Evolutionary conservation across 2,329 filamentous ascomycete genomes (phyloP), one percentile per base, ranked within the genome.

Genomic region (Ophiostoma fasciatum): DNA sequence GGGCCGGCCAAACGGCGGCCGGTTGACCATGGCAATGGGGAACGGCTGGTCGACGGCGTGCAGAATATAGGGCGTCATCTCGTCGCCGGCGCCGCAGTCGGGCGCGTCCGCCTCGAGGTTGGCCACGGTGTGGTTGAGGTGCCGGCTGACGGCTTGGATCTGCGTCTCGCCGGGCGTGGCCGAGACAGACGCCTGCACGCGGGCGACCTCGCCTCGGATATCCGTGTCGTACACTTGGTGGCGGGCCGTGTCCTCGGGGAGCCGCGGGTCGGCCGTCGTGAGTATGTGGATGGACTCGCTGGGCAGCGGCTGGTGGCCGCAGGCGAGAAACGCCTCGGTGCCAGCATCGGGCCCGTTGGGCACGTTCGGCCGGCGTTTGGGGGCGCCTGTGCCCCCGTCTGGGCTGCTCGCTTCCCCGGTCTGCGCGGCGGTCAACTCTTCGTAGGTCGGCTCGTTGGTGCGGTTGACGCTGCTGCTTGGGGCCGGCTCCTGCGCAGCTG

Each of bases 21-120:
- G 68, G 44, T 74, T 78, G 1, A 83, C 78, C 33, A 85, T 59
- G 1, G 78, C 80, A 44, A 85, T 82, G 0, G 80, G 77, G 13
- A 82, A 70, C 0, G 70, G 63, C 3, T 63, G 57, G 40, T 72
- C 66, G 0, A 55, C 51, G 0, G 61, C 58, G 17, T 72, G 61
- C 0, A 70, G 56, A 7, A 81, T 64, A 38, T 80, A 82, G 0
- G 80, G 80, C 1, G 66, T 75, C 69, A 83, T 78, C 34, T 66
- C 62, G 3, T 74, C 61, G 0, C 60, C 58, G 8, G 63, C 56
- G 0, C 60, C 48, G 22, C 61, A 64, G 2, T 75, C 68, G 0
- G 73, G 71, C 0, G 69, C 73, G 12, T 67, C 61, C 0, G 63
- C 62, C 0, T 52, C 14, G 33, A 72, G 65, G 2, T 56, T 51